These are phyloP conservation scores for Yamadazyma endophytica DNA, from an alignment of 805 yeast genomes.

Conservation along the genomic window DNA sequence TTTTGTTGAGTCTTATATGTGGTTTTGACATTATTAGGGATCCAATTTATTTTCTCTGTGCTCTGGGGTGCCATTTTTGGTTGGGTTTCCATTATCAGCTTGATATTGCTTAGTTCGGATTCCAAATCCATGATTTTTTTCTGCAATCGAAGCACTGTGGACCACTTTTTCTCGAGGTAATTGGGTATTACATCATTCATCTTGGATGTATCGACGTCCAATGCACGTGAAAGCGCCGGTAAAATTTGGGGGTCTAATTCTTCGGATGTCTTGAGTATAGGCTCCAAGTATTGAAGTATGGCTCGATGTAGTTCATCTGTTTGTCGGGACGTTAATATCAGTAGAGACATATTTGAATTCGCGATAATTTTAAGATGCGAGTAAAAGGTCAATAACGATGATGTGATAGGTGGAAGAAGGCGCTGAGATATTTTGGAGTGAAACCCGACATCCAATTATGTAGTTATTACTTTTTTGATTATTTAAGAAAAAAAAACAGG, in stretches of 20 bases:
- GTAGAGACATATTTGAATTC: conserved; percentile 3
- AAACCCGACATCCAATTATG: no score
- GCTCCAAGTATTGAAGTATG: conserved; percentile 44
- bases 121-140: conserved; percentile 69
- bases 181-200: conserved; percentile 24
- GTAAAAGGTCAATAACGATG: neutral
- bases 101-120: conserved; percentile 46
- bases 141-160: conserved; percentile 77
- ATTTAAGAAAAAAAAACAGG: neutral
- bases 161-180: conserved; percentile 78
- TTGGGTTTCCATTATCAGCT: conserved; percentile 39
- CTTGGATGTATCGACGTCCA: conserved; percentile 9
- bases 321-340: conserved; percentile 39
- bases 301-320: conserved; percentile 44
- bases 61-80: conserved; percentile 10
- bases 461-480: neutral
- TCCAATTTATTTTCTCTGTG: conserved; percentile 48
- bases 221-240: conserved; percentile 5
- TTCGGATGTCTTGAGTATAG: conserved; percentile 18
- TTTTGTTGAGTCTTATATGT: conserved; percentile 49
- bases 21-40: conserved; percentile 48
- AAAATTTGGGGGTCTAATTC: conserved; percentile 14
- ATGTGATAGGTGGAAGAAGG: neutral
- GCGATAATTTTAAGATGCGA: neutral
- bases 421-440: no score